Evolutionary conservation across 2,329 filamentous ascomycete species (phyloP), one percentile per base, ranked within the genome.

Genomic region (Neophaeococcomyces mojaviensis): DNA sequence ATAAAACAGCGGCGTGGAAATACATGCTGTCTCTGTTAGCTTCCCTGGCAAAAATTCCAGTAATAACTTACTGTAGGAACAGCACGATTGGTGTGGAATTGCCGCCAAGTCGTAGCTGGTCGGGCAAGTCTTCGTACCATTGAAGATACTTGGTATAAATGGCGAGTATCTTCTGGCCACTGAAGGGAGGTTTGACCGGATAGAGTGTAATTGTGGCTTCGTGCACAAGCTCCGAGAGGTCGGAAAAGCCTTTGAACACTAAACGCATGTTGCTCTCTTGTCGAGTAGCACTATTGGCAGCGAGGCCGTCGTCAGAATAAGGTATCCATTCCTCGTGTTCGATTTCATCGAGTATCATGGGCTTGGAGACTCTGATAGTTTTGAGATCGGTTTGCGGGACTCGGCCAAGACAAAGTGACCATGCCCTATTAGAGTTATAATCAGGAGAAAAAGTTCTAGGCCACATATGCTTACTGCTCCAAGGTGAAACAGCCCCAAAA

Each of bases 11-110:
- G 24, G 19, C 28, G 22, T 46, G 43, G 16, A 38, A 46, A 19
- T 39, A 46, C 22, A 46, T 38, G 35, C 43, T 46, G 26, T 26
- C 13, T 26, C 24, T 22, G 12, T 46, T 20, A 46, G 43, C 19
- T 20, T 35, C 4, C 22, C 12, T 15, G n/a, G 31, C 26, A 16
- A 22, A 12, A n/a, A 10, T 9, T n/a, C n/a, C 3, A 3, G 7
- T 22, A 13, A 16, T 16, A 6, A 46, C 43, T 46, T 32, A 46
- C 43, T 46, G 43, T 4, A 26, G 28, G 32, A 46, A 46, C 6
- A 46, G 24, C 8, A 46, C 43, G 9, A 36, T 28, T 12, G 43
- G 43, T 39, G 43, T 46, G 13, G 43, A 46, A 36, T 46, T 46
- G 4, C 35, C 18, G n/a, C 43, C 43, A 12, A 46, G 43, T 16